Percentiles rank a stretch among this genome's conserved stretches.
phyloP scores from a whole-genome alignment of 2,329 filamentous ascomycete species.

The Pyrenochaeta sp. region DNA sequence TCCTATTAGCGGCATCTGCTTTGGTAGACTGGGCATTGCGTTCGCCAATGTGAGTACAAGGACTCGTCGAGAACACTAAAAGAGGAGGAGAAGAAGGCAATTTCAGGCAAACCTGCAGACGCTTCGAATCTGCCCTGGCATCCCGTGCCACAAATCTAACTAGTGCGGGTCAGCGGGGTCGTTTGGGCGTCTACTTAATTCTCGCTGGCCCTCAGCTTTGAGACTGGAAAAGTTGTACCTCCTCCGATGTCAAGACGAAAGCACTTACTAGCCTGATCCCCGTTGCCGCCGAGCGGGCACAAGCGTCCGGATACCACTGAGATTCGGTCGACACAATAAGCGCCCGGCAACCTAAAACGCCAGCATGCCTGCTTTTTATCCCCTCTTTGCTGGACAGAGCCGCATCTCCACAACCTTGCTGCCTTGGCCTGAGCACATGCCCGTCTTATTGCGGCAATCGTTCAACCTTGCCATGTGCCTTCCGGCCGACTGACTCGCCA shows the following conservation, averaged over 20 bases:
- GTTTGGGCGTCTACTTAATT: constrained; percentile 28
- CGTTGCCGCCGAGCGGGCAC: constrained; percentile 7
- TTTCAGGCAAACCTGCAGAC: constrained; percentile 24
- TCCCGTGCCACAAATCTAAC: constrained; percentile 5
- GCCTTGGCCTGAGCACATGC: constrained; percentile 14
- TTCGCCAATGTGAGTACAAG: constrained; percentile 22
- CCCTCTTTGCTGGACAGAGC: constrained; percentile 26
- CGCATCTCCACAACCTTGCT: constrained; percentile 15
- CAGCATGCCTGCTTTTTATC: constrained; percentile 24
- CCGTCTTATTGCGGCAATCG: constrained; percentile 9
- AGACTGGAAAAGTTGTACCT: not conserved
- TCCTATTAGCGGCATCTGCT: constrained; percentile 10
- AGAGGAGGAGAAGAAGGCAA: constrained; percentile 8
- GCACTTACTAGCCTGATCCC: constrained; percentile 11
- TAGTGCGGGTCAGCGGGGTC: constrained; percentile 18
- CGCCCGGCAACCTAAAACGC: constrained; percentile 16
- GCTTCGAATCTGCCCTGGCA: constrained; percentile 12
- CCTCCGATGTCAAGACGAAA: not conserved
- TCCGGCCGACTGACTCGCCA: not conserved
- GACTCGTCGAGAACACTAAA: constrained; percentile 5
- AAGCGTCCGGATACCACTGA: constrained; percentile 4
- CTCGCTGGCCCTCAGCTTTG: constrained; percentile 17
- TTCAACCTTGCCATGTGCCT: constrained; percentile 5
- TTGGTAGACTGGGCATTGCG: constrained; percentile 2
- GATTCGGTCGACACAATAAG: constrained; percentile 15